Evolutionary conservation across 176 grass and related monocot genomes (phyloP), one percentile per base, ranked within the genome.

Genomic region (Pontederia paniculata): DNA sequence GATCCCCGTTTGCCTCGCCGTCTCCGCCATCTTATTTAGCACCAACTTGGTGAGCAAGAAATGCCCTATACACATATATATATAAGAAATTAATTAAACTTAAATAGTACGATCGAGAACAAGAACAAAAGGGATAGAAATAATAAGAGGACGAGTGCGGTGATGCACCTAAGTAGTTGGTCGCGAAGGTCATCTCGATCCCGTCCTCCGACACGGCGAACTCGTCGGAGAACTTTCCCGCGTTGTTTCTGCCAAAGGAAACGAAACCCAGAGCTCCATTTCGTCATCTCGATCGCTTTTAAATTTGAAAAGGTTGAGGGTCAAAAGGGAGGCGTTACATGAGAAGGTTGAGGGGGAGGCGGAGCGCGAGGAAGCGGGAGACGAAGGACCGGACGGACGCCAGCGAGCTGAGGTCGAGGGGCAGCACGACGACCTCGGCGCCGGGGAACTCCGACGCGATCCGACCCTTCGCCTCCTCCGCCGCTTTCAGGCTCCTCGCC

Each of bases 161-260:
- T 49, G 21, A n/a, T 2, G n/a, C 54, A 84, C 85, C 88, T 8
- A 97, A 76, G 19, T 89, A 84, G 73, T 87, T 97, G 44, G 91
- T 87, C 14, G 86, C 91, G 74, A 97, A 90, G 19, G 79, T 84
- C 91, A 90, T 90, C 75, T 97, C 86, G 12, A 97, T 79, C 59
- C 80, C 91, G 74, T 97, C 86, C 78, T 90, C 86, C 10, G 86
- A 78, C 64, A 97, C 73, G 59, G 82, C 74, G 55, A 81, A 74
- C 1, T 84, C 86, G 46, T 87, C 71, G 15, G 83, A 86, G 70
- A 97, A 90, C 60, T 84, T 90, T 55, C 82, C 86, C 9, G 85
- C 86, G 55, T 97, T 97, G 73, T 97, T 97, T 65, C 84, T 88
- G 82, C 48, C 53, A 54, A 9, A 15, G 37, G 17, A 5, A 5